Conservation (phyloP, 2,329 filamentous ascomycete species). For the Clarireedia sp. region DNA sequence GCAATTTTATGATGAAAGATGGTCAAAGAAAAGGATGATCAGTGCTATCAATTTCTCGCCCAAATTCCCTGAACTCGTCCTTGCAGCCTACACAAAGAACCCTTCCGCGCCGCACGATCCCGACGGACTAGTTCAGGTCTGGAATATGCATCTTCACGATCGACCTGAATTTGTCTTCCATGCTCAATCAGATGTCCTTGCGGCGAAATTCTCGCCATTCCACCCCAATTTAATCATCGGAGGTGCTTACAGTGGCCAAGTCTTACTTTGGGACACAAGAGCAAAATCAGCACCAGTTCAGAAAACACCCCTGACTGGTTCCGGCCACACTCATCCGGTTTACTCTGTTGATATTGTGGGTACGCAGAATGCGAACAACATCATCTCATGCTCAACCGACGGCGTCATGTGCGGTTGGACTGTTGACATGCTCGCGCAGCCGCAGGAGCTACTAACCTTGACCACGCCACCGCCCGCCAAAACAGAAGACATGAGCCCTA, state of each 20-base stretch:
- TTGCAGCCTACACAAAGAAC: constrained; percentile 96
- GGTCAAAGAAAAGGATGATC: constrained; percentile 97
- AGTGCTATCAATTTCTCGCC: constrained; percentile 92
- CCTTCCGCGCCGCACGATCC: constrained; percentile 89
- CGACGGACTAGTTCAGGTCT: constrained; percentile 88
- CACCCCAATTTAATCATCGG: constrained; percentile 95
- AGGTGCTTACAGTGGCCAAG: constrained; percentile 92
- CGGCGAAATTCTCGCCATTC: constrained; percentile 96
- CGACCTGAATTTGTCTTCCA: constrained; percentile 95
- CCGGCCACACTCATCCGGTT: constrained; percentile 91
- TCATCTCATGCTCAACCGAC: constrained; percentile 93
- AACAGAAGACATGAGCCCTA: constrained; percentile 91
- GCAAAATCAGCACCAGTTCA: constrained; percentile 84
- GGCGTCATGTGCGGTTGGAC: constrained; percentile 96
- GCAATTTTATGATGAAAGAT: constrained; percentile 90
- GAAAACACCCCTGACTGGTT: constrained; percentile 90
- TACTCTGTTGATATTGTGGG: constrained; percentile 94
- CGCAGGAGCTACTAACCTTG: constrained; percentile 87
- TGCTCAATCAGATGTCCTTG: constrained; percentile 88
- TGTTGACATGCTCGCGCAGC: constrained; percentile 94
- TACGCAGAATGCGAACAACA: constrained; percentile 98
- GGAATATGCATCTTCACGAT: constrained; percentile 93
- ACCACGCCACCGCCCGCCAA: constrained; percentile 78
- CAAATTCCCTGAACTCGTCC: constrained; percentile 86
- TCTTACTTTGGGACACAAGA: constrained; percentile 93